Base-by-base conservation (phyloP, 2,329 filamentous ascomycete genomes). In the Allantophomopsis cytisporea region DNA sequence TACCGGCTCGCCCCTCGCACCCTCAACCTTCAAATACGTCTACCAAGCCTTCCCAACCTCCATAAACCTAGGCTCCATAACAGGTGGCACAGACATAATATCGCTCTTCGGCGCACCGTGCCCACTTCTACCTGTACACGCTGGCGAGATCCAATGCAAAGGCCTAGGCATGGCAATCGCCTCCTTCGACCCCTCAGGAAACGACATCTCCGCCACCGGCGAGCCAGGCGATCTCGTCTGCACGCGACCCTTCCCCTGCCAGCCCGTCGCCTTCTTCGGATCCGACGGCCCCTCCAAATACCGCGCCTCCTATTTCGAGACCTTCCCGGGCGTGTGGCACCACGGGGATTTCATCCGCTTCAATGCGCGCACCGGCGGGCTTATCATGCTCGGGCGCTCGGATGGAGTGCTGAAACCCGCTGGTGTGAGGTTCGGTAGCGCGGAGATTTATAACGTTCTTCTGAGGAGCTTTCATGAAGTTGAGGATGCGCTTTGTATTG, bases 361-460 rank as follows among this genome's bases (percentile, higher is more conserved):
- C 30, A 81, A 87, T 49, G 71, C 76, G 0, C 53, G 62, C 13
- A 91, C 84, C 0, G 79, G 84, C 11, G 85, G 87, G 0, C 63
- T 96, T 8, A 69, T 86, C 47, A 96, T 96, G 89, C 71, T 96
- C 0, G 89, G 91, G 2, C 74, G 89, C 18, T 91, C 83, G 38
- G 89, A 98, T 51, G 91, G 91, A 4, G 84, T 96, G 5, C 64
- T 98, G 12, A 98, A 98, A 56, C 91, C 91, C 0, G 76, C 81
- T 0, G 91, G 91, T 2, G 86, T 98, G 14, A 70, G 89, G 0
- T 96, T 98, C 54, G 89, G 89, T 4, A 87, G 80, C 23, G 87
- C 89, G 1, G 91, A 98, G 64, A 94, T 98, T 15, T 96, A 96
- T 61, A 95, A 94, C 55, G 69, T 95, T n/a, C 64, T 96, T 20